Evolutionary conservation across 2,329 filamentous ascomycete species (phyloP).

Genomic region (Claviceps fusiformis): DNA sequence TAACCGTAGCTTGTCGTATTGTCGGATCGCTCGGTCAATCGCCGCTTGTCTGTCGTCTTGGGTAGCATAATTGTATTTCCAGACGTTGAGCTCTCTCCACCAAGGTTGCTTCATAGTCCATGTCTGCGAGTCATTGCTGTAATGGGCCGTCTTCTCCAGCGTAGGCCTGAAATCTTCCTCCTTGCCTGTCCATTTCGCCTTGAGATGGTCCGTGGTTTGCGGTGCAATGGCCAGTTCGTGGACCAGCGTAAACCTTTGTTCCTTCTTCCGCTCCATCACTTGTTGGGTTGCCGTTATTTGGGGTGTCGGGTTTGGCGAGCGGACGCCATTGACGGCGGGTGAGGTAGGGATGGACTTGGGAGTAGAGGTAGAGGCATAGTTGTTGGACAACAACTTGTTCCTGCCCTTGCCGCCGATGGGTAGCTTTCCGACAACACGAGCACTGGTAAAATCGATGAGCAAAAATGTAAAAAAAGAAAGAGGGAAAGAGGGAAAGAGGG

Average conservation of each 20-base stretch:
- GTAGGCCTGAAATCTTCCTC: constrained; percentile 40
- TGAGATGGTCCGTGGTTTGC: constrained; percentile 34
- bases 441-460: constrained; percentile 18
- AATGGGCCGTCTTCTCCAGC: constrained; percentile 45
- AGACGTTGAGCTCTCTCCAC: constrained; percentile 53
- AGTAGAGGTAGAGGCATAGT: constrained; percentile 16
- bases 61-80: constrained; percentile 43
- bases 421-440: constrained; percentile 21
- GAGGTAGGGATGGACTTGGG: constrained; percentile 35
- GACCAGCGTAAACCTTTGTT: constrained; percentile 38
- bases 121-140: constrained; percentile 31
- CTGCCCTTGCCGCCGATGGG: constrained; percentile 25
- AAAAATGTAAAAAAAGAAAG: neutral
- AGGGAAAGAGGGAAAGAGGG: neutral
- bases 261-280: constrained; percentile 38
- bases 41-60: constrained; percentile 43
- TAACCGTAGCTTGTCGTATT: constrained; percentile 46
- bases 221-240: constrained; percentile 47
- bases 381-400: constrained; percentile 27
- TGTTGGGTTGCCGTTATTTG: constrained; percentile 37
- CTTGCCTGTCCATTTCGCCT: constrained; percentile 35
- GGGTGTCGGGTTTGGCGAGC: constrained; percentile 39
- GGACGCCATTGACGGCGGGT: constrained; percentile 39
- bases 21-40: constrained; percentile 46
- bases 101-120: constrained; percentile 43